Evolutionary conservation across 176 grass and related monocot species (phyloP), one percentile per base, ranked within the genome.

Genomic region (Avena sativa): DNA sequence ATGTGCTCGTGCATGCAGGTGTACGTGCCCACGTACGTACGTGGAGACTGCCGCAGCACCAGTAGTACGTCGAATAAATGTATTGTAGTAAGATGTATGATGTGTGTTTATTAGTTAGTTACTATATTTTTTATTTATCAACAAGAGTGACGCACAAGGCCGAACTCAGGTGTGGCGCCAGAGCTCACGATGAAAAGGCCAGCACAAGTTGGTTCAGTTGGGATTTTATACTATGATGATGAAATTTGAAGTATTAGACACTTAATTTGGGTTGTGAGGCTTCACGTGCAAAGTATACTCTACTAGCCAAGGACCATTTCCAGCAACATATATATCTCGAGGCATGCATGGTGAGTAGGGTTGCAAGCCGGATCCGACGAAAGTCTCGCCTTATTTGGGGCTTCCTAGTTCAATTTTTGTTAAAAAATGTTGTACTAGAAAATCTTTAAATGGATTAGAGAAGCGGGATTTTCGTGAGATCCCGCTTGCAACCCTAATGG

Each of bases 1-100:
- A 6, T 12, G 59, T 16, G 8, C n/a, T 73, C 44, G 10, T 62
- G 11, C 44, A 44, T 86, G 20, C 57, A 59, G 43, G 43, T 5
- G 19, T 62, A 57, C 43, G 80, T 71, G 48, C 63, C 28, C 16
- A 6, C 52, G 30, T 59, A 60, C 26, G 61, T 81, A 67, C 61
- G 23, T 83, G 25, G 2, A 40, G 34, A 16, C 19, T 8, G 14
- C 19, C 67, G 20, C 9, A 43, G 5, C 32, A 6, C n/a, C 23
- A 65, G 13, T 80, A 53, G 23, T n/a, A 47, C 48, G 73, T 76
- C 15, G 73, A 76, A 53, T 76, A 76, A 71, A 53, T 76, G 26
- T 52, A 23, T 53, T 76, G 21, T 56, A 56, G 69, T 72, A 46
- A 46, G 21, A 47, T 72, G 40, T 19, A 47, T 72, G 69, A 47